phyloP scores from a whole-genome alignment of 306 rosid genomes.

The Castanospermum australe region DNA sequence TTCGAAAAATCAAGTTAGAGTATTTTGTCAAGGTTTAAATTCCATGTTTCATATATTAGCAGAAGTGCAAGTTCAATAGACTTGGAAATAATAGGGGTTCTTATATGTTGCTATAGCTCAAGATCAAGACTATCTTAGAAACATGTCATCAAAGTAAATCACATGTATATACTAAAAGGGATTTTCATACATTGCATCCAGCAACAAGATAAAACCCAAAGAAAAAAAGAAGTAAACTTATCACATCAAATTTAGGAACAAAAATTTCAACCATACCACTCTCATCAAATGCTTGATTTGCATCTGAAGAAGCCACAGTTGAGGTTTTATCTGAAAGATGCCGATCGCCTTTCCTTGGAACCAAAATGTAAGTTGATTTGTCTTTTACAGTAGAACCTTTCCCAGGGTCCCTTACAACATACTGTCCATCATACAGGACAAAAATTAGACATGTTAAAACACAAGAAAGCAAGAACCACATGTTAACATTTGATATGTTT shows the following conservation, averaged over 20 bases:
- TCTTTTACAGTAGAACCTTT: slow-evolving; percentile 44
- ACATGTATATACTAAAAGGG: no score
- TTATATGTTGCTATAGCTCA: no score
- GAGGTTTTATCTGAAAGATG: slow-evolving; percentile 46
- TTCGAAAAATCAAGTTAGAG: not conserved
- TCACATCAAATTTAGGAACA: slow-evolving; percentile 17
- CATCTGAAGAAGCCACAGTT: slow-evolving; percentile 44
- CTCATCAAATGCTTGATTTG: slow-evolving; percentile 43
- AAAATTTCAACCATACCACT: slow-evolving; percentile 50
- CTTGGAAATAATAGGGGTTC: not conserved
- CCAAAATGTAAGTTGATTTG: slow-evolving; percentile 47
- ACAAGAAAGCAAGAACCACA: not conserved
- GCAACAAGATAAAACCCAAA: not conserved
- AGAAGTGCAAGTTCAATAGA: not conserved
- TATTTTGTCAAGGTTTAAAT: no score
- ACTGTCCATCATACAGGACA: slow-evolving; percentile 47
- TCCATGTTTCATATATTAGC: no score
- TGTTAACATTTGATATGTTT: not conserved
- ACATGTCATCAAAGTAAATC: no score
- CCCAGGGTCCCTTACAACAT: slow-evolving; percentile 60
- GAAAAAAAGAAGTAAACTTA: not conserved
- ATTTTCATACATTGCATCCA: no score
- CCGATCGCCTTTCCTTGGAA: slow-evolving; percentile 49
- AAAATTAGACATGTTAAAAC: slow-evolving; percentile 5
- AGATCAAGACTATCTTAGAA: no score